Percentiles rank a stretch among this genome's conserved stretches.
These are phyloP conservation scores for Clonostachys chloroleuca DNA, from an alignment of 2,329 filamentous ascomycete species.

Conservation along the genomic window DNA sequence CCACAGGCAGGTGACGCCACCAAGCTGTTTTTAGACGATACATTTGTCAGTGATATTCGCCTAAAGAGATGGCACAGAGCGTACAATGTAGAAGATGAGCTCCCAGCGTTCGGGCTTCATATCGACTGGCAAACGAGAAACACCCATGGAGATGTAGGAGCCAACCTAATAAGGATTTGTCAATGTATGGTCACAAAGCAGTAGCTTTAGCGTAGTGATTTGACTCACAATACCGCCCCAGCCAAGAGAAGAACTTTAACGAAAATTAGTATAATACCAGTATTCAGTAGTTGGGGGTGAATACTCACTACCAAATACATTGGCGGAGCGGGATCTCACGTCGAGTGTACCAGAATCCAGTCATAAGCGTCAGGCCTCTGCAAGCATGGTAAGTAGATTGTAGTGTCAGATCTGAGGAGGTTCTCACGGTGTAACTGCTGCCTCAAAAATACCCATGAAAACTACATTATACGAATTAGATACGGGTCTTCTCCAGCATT, in stretches of 20 bases:
- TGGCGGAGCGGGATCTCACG: constrained; percentile 26
- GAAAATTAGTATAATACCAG: too few species aligned
- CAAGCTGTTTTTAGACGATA: constrained; percentile 9
- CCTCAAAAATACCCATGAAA: constrained; percentile 5
- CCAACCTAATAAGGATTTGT: constrained; percentile 4
- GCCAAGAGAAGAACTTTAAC: constrained; percentile 10
- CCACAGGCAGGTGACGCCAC: constrained; percentile 24
- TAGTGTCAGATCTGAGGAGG: background rate
- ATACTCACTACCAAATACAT: constrained; percentile 21
- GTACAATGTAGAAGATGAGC: constrained; percentile 21
- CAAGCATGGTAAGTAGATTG: background rate
- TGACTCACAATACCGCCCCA: constrained; percentile 15
- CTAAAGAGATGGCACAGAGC: background rate
- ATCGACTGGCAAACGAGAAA: constrained; percentile 16
- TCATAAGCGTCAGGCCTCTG: constrained; percentile 13
- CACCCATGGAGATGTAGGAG: constrained; percentile 24
- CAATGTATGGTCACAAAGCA: too few species aligned
- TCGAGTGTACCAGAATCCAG: constrained; percentile 26
- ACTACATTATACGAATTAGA: background rate
- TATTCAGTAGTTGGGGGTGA: too few species aligned
- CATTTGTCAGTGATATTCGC: too few species aligned
- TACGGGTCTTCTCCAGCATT: too few species aligned
- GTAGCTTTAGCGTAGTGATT: too few species aligned
- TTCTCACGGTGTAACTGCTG: constrained; percentile 1
- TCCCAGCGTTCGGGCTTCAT: constrained; percentile 7